Percentiles rank a stretch among this genome's conserved stretches.
phyloP scores from a whole-genome alignment of 2,329 filamentous ascomycete species.

The Colletotrichum limetticola region DNA sequence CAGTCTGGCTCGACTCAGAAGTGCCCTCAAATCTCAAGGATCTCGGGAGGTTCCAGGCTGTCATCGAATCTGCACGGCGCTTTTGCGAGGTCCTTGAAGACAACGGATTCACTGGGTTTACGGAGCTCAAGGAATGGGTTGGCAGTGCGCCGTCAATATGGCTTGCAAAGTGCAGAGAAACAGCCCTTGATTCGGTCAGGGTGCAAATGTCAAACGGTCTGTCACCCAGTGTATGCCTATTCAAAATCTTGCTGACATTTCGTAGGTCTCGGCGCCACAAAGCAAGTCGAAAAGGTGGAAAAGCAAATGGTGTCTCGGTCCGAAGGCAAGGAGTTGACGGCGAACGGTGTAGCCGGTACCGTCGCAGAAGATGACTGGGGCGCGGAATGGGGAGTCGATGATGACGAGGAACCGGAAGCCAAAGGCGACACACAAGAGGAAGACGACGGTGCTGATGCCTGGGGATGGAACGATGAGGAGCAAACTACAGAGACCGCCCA shows the following conservation, averaged over 20 bases:
- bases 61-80: slow-evolving; percentile 70
- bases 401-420: slow-evolving; percentile 50
- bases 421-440: slow-evolving; percentile 41
- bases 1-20: slow-evolving; percentile 78
- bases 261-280: slow-evolving; percentile 67
- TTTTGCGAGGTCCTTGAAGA: slow-evolving; percentile 74
- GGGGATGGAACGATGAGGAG: slow-evolving; percentile 86
- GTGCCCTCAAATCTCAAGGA: slow-evolving; percentile 80
- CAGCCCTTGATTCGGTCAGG: slow-evolving; percentile 79
- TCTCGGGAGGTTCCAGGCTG: slow-evolving; percentile 76
- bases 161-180: slow-evolving; percentile 86
- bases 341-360: slow-evolving; percentile 57
- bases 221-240: background rate
- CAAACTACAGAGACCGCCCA: slow-evolving; percentile 46
- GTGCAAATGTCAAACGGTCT: slow-evolving; percentile 71
- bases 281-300: slow-evolving; percentile 84
- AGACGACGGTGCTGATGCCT: slow-evolving; percentile 72
- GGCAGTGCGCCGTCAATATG: slow-evolving; percentile 83
- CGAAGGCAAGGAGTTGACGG: slow-evolving; percentile 73
- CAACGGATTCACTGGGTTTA: slow-evolving; percentile 70
- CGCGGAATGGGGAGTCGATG: slow-evolving; percentile 81
- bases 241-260: background rate
- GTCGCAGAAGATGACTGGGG: slow-evolving; percentile 75
- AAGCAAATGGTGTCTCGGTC: slow-evolving; percentile 78
- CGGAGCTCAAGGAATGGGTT: slow-evolving; percentile 81